Evolutionary conservation across 1,284 basidiomycete genomes (phyloP), one percentile per base, ranked within the genome.

Genomic region (Pulchroboletus neoregius): DNA sequence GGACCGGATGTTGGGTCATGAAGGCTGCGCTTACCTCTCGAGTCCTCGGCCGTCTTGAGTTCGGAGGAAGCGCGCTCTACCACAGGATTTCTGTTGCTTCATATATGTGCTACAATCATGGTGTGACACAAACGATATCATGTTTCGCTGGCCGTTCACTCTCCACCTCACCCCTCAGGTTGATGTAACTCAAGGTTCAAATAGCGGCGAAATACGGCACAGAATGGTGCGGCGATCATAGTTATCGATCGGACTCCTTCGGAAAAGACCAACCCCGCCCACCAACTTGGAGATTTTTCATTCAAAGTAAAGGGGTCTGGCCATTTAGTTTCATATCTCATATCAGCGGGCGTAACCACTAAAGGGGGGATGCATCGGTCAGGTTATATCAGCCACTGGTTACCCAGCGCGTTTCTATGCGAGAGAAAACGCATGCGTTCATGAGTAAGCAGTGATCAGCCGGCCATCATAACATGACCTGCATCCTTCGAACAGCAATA

Each of bases 201-300:
- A 38, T 15, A 28, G 43, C 40, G 48, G 48, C 16, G 43, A 48
- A 42, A 45, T 51, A 54, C 43, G 49, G 45, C 42, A 50, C 31
- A 31, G 43, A 32, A 11, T 33, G 33, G 46, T 43, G 39, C 58
- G 58, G 62, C 46, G 62, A 65, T 65, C 57, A 56, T 51, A 27
- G 23, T 39, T 38, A 53, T 48, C 50, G 39, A 55, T 50, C 51
- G 50, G 40, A 42, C 42, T 49, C 54, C 42, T 48, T 24, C 39
- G 46, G 31, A 26, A 48, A n/a, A 38, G 44, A 37, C 40, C 39
- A 32, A 30, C 27, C 31, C 39, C 42, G 41, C 50, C 43, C 52
- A 38, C 58, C 47, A 24, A 51, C 44, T 48, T 43, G 59, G 56
- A 36, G 41, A 57, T 61, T 51, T 61, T 59, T 63, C 56, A 60